Evolutionary conservation across 257 asterid genomes (phyloP).

Genomic region (Nicotiana otophora): DNA sequence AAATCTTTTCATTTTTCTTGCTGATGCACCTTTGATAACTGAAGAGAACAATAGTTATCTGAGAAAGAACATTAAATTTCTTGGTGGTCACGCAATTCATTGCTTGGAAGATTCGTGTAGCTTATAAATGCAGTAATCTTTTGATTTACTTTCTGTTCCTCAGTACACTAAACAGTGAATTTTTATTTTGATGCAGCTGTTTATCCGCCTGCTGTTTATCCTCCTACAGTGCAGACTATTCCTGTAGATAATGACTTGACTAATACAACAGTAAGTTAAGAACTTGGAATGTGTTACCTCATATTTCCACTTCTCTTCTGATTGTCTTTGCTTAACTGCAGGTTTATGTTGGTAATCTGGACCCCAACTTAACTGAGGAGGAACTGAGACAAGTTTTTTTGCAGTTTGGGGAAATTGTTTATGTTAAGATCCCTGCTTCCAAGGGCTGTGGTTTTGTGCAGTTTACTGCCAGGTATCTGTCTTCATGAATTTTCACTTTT

Average conservation of each 20-base stretch:
- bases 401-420: slow-evolving; percentile 80
- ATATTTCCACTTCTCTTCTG: slow-evolving; percentile 7
- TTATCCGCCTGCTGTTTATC: slow-evolving; percentile 58
- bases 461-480: slow-evolving; percentile 62
- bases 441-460: slow-evolving; percentile 94
- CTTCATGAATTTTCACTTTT: slow-evolving; percentile 3
- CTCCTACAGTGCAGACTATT: slow-evolving; percentile 62
- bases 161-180: neutral
- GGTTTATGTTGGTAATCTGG: slow-evolving; percentile 87
- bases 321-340: slow-evolving; percentile 29
- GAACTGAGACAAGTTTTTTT: slow-evolving; percentile 72
- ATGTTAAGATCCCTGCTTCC: slow-evolving; percentile 79
- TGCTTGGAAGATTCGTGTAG: neutral
- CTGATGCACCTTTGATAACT: neutral
- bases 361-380: slow-evolving; percentile 72
- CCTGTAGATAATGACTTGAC: slow-evolving; percentile 71
- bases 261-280: slow-evolving; percentile 75
- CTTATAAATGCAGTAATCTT: neutral
- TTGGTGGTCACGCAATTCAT: neutral
- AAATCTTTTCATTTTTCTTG: neutral
- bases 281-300: slow-evolving; percentile 6
- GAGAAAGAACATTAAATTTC: neutral
- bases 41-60: neutral
- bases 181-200: slow-evolving; percentile 42
- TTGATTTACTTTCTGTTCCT: neutral